Evolutionary conservation across 2,329 filamentous ascomycete species (phyloP).

Genomic region (Neospermospora avenae): DNA sequence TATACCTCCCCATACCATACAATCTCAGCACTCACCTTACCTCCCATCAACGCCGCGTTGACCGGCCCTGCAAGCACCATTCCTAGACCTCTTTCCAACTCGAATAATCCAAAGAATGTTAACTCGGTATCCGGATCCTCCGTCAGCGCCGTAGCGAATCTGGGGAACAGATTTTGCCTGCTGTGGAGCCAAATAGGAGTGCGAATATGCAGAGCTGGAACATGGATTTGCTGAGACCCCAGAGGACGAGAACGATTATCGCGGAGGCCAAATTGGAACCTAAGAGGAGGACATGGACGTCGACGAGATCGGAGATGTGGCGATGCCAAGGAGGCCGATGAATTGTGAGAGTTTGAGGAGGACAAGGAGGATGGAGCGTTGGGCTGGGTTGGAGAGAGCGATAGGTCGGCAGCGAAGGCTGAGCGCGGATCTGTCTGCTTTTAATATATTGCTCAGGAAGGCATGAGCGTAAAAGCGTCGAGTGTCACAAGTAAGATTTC

Average conservation of each 20-base stretch:
- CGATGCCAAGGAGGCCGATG: slow-evolving; percentile 40
- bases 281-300: slow-evolving; percentile 35
- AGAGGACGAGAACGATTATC: slow-evolving; percentile 44
- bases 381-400: slow-evolving; percentile 34
- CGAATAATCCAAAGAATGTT: slow-evolving; percentile 21
- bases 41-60: slow-evolving; percentile 5
- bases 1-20: slow-evolving; percentile 7
- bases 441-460: too few species aligned
- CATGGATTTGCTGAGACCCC: slow-evolving; percentile 42
- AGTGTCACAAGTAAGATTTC: too few species aligned
- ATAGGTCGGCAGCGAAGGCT: slow-evolving; percentile 39
- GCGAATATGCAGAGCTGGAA: slow-evolving; percentile 43
- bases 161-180: slow-evolving; percentile 46
- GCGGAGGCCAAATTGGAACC: slow-evolving; percentile 44
- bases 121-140: slow-evolving; percentile 25
- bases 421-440: not conserved
- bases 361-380: slow-evolving; percentile 41
- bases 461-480: too few species aligned
- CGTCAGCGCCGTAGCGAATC: slow-evolving; percentile 25
- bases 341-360: slow-evolving; percentile 44
- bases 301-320: slow-evolving; percentile 38
- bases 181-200: slow-evolving; percentile 48
- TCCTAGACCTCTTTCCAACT: slow-evolving; percentile 18
- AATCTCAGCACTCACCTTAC: not conserved
- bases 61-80: slow-evolving; percentile 18